Base-by-base conservation (phyloP, 1,284 basidiomycete species). In the Trichosporon inkin region DNA sequence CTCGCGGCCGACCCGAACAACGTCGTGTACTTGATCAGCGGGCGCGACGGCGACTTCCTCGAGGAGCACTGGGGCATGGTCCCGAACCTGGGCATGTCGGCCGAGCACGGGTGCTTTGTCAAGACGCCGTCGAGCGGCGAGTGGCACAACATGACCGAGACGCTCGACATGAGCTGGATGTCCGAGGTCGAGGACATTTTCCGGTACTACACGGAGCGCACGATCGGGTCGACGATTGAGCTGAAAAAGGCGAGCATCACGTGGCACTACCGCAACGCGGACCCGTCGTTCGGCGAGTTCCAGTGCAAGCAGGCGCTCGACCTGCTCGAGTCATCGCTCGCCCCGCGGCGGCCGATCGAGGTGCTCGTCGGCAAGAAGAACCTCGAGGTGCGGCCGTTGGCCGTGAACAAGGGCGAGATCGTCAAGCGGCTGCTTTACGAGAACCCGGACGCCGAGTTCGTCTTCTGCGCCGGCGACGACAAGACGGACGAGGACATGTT, bases 401-500 rank as follows among this genome's bases (percentile, higher is more conserved):
- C 92, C 0, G 86, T 97, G 69, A 98, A 97, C 84, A 97, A 99
- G 84, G 95, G 95, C 60, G 95, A 98, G 81, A 98, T 98, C 71
- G 93, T 97, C 68, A 92, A 93, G 81, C 83, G 93, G 51, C 87
- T 98, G 60, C 75, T 97, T 62, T 97, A 94, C 83, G 82, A 87
- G 73, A 88, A 97, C 81, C 88, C 92, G 1, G 92, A 96, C 66
- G 88, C 90, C 52, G 90, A 96, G 76, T 95, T 97, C 75, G 84
- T 97, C 72, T 94, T 98, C 80, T 98, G 95, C 76, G 94, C 92
- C 0, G 95, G 95, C 55, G 95, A 98, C 74, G 95, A 98, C 82
- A 97, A 97, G 89, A 93, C 92, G 51, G 92, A 95, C 80, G 92
- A 94, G 79, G 92, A 96, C 81, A 95, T 95, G 92, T 95, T 95